phyloP scores from a whole-genome alignment of 805 yeast species.

The Ogataea polymorpha region DNA sequence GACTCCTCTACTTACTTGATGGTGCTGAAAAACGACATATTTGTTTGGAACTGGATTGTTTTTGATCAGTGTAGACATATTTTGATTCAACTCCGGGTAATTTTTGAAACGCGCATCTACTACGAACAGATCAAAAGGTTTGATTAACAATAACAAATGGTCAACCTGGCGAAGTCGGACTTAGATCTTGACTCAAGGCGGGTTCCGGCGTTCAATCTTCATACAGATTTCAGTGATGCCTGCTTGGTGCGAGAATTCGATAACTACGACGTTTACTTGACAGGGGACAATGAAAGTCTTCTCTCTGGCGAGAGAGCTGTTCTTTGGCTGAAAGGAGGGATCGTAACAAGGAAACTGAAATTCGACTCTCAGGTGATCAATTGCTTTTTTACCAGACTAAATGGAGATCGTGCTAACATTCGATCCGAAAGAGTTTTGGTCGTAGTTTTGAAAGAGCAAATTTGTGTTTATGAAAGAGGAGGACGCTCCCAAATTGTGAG shows the following conservation, averaged over 20 bases:
- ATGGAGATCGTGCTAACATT: conserved; percentile 14
- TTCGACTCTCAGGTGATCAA: conserved; percentile 51
- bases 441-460: conserved; percentile 57
- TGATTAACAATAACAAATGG: conserved; percentile 2
- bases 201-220: conserved; percentile 19
- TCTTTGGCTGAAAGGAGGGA: conserved; percentile 48
- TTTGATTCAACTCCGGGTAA: conserved; percentile 9
- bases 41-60: neutral
- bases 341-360: conserved; percentile 45
- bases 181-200: conserved; percentile 17
- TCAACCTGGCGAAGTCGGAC: conserved; percentile 12
- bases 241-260: conserved; percentile 6
- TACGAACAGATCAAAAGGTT: neutral
- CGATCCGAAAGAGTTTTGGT: conserved; percentile 42
- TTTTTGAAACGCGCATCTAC: conserved; percentile 6
- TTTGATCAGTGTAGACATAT: neutral
- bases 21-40: conserved; percentile 40
- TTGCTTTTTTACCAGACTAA: conserved; percentile 62
- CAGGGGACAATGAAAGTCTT: conserved; percentile 24
- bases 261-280: conserved; percentile 18
- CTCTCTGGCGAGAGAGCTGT: conserved; percentile 35
- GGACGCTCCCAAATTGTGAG: conserved; percentile 60
- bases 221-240: conserved; percentile 19
- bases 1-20: conserved; percentile 31
- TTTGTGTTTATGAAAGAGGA: conserved; percentile 56